These are phyloP conservation scores for Acacia pycnantha DNA, from an alignment of 331 rosid genomes.

Conservation along the genomic window DNA sequence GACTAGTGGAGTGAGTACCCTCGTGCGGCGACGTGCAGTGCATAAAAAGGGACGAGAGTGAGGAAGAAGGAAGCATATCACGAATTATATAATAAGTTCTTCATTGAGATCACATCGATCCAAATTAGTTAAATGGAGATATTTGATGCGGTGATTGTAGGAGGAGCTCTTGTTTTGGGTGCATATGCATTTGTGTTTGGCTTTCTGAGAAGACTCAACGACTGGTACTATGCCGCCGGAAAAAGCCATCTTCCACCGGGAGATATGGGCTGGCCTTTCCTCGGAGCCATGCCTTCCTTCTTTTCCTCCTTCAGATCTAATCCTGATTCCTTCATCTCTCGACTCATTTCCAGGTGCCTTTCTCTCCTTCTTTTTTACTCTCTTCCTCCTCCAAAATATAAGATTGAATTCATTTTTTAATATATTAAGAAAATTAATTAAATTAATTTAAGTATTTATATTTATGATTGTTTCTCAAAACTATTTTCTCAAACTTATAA, in stretches of 20 bases:
- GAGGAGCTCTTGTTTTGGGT: slow-evolving; percentile 28
- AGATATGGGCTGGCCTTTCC: slow-evolving; percentile 53
- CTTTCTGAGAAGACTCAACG: slow-evolving; percentile 44
- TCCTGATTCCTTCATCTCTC: slow-evolving; percentile 55
- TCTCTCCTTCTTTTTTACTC: background rate
- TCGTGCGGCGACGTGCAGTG: background rate
- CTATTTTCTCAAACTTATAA: no score
- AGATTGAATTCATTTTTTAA: no score
- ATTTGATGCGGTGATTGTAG: slow-evolving; percentile 28
- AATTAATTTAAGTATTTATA: no score
- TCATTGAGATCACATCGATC: background rate
- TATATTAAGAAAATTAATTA: no score
- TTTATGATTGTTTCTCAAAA: no score
- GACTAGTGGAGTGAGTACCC: background rate
- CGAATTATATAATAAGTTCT: background rate
- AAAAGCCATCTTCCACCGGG: slow-evolving; percentile 51
- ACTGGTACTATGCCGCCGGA: slow-evolving; percentile 43
- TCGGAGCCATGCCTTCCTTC: slow-evolving; percentile 46
- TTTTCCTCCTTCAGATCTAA: slow-evolving; percentile 42
- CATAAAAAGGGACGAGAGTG: background rate
- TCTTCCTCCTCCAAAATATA: background rate
- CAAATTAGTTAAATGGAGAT: slow-evolving; percentile 23
- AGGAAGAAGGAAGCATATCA: background rate
- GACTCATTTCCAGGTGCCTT: slow-evolving; percentile 45
- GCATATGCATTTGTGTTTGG: slow-evolving; percentile 47